Conservation (phyloP, 768 basidiomycete genomes). For the Termitomyces sp. region DNA sequence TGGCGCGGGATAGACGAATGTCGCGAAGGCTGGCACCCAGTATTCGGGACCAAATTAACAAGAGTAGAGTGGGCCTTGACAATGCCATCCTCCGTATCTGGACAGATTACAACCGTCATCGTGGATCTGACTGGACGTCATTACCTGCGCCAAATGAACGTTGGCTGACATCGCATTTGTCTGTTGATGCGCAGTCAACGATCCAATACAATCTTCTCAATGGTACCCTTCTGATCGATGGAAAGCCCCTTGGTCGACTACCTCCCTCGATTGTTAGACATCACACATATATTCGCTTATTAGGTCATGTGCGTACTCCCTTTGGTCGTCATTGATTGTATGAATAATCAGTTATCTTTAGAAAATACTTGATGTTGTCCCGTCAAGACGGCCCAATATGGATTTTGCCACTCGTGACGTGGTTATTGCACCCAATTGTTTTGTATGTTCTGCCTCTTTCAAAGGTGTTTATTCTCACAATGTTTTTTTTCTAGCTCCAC, state of each 20-base stretch:
- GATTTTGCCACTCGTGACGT: neutral
- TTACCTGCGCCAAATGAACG: neutral
- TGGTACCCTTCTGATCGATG: neutral
- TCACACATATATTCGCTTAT: neutral
- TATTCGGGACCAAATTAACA: neutral
- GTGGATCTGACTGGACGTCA: neutral
- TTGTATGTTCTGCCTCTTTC: neutral
- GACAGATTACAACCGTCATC: neutral
- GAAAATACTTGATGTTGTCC: neutral
- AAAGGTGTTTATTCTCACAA: neutral
- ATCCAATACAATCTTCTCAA: neutral
- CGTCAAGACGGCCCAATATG: neutral
- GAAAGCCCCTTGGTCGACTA: neutral
- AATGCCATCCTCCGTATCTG: neutral
- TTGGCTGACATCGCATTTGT: neutral
- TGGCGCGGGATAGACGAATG: neutral
- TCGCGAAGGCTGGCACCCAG: neutral
- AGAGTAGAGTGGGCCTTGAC: neutral
- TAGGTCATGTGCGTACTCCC: neutral
- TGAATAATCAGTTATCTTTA: neutral
- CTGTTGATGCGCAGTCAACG: neutral
- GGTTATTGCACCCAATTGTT: neutral
- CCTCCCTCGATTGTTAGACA: neutral
- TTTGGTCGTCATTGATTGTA: neutral
- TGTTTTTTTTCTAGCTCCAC: slow-evolving; percentile 20